Evolutionary conservation across 176 grass and related monocot species (phyloP).

Genomic region (Saccharum officinarum): DNA sequence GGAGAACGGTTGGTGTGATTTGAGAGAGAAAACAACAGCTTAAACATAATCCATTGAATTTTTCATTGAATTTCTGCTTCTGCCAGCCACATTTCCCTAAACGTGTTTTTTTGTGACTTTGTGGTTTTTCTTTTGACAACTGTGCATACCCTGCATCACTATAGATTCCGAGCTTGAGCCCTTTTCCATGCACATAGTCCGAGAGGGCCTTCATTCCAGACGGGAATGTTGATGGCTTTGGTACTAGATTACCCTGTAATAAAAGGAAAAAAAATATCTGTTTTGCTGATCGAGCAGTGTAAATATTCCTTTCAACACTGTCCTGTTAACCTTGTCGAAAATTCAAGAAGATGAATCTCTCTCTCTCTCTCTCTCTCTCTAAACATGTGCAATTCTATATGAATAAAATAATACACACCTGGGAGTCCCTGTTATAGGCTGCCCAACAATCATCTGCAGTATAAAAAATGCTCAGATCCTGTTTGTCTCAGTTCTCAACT

Average conservation of each 20-base stretch:
- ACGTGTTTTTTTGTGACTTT: neutral
- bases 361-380: neutral
- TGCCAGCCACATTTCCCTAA: neutral
- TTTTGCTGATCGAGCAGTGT: neutral
- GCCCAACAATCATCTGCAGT: conserved; percentile 56
- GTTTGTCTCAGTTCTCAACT: neutral
- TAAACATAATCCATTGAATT: neutral
- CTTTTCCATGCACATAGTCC: conserved; percentile 55
- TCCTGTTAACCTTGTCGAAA: neutral
- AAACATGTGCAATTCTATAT: neutral
- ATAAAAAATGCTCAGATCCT: neutral
- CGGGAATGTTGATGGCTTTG: conserved; percentile 44
- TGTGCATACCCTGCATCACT: conserved; percentile 43
- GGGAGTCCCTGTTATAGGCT: conserved; percentile 34
- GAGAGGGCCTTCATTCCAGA: conserved; percentile 48
- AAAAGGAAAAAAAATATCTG: neutral
- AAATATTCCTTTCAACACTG: neutral
- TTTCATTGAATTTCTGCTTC: neutral
- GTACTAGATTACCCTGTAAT: conserved; percentile 42
- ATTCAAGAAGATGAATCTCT: too few species aligned
- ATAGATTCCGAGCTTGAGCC: conserved; percentile 50
- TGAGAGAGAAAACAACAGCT: neutral
- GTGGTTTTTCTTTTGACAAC: neutral
- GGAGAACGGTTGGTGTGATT: neutral
- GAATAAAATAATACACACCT: conserved; percentile 34